These are phyloP conservation scores for Saccharomyces hybrid DNA, from an alignment of 1,139 yeast species.

Conservation along the genomic window DNA sequence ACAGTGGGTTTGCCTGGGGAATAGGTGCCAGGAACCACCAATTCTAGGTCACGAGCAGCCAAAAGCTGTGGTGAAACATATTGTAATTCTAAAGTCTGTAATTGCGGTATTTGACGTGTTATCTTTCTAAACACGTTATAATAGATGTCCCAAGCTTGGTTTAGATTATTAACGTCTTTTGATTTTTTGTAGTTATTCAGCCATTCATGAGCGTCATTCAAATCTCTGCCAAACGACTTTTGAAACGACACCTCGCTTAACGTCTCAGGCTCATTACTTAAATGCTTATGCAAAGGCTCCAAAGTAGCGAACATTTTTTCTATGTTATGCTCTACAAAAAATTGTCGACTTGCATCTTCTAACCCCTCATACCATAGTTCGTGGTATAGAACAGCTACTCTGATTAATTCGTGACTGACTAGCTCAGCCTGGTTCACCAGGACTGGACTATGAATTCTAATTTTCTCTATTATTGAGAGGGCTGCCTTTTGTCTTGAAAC, in stretches of 20 bases:
- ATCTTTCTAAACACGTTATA: conserved; percentile 90
- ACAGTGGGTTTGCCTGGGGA: conserved; percentile 76
- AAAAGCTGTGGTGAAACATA: conserved; percentile 88
- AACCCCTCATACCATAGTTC: conserved; percentile 98
- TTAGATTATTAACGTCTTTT: conserved; percentile 78
- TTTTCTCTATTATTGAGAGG: conserved; percentile 78
- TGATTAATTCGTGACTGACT: conserved; percentile 86
- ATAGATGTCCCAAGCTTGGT: conserved; percentile 97
- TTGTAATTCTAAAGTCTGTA: conserved; percentile 80
- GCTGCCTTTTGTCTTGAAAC: conserved; percentile 89
- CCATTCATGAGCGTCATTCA: conserved; percentile 93
- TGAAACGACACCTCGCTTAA: conserved; percentile 89
- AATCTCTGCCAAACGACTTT: conserved; percentile 88
- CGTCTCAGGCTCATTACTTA: conserved; percentile 86
- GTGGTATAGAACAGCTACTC: conserved; percentile 96
- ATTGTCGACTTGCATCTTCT: conserved; percentile 91
- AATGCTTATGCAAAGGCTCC: conserved; percentile 80
- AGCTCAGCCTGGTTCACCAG: conserved; percentile 89
- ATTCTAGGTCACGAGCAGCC: conserved; percentile 68
- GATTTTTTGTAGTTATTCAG: conserved; percentile 77
- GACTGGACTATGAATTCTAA: conserved; percentile 78
- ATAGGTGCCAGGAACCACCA: conserved; percentile 94
- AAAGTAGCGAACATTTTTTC: conserved; percentile 90
- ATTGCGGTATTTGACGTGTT: conserved; percentile 79
- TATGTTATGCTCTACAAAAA: conserved; percentile 90